Conservation (phyloP, 805 yeast species). For the Pichia deserticola region DNA sequence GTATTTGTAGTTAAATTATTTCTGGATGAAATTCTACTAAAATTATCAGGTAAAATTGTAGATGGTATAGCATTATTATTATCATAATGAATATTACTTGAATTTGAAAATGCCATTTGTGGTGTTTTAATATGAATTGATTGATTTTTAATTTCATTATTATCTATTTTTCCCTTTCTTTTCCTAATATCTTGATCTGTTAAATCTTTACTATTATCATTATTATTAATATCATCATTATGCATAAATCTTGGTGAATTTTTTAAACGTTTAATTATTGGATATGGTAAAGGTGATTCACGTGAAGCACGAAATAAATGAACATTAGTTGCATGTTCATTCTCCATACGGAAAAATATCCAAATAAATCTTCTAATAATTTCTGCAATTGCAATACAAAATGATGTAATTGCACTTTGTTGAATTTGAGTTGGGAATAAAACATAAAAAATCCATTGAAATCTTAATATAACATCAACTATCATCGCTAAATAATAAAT, state of each 20-base stretch:
- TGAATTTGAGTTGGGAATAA: constrained; percentile 68
- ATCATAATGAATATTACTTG: background rate
- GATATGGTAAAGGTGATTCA: constrained; percentile 80
- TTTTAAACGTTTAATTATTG: constrained; percentile 22
- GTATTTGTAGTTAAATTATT: background rate
- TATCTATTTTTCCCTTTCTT: constrained; percentile 3
- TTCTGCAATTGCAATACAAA: constrained; percentile 77
- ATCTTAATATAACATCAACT: constrained; percentile 65
- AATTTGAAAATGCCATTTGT: background rate
- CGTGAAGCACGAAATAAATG: constrained; percentile 79
- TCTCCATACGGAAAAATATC: constrained; percentile 90
- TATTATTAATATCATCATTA: constrained; percentile 57
- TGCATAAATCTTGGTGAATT: background rate
- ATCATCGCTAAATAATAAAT: constrained; percentile 71
- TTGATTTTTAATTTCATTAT: background rate
- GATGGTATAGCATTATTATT: background rate
- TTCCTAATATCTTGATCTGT: constrained; percentile 93
- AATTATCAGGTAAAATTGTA: background rate
- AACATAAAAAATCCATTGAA: constrained; percentile 90
- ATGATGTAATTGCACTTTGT: constrained; percentile 83
- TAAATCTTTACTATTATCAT: constrained; percentile 89
- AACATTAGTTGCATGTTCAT: constrained; percentile 91
- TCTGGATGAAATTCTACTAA: background rate
- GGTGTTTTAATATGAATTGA: constrained; percentile 2
- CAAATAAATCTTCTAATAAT: constrained; percentile 77